Base-by-base conservation (phyloP, 345 rosid genomes). In the Boechera divaricarpa region DNA sequence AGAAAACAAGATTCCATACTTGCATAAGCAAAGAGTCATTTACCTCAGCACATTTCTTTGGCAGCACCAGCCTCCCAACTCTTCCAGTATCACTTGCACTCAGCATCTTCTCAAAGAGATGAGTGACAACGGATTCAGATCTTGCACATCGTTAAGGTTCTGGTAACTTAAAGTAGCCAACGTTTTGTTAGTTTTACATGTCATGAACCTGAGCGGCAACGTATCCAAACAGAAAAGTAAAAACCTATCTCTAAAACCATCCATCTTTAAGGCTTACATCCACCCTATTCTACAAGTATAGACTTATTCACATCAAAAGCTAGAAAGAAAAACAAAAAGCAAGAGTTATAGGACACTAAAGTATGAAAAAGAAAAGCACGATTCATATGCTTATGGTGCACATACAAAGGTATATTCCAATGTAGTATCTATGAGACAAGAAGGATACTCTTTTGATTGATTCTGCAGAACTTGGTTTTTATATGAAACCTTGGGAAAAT, bases 21-120 rank as follows among this genome's bases (percentile, higher is more conserved):
- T 67, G 54, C 66, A 74, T 61, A 67, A 55, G 72, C 45, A 58
- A 79, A 72, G 69, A 62, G 77, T 57, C 53, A 82, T 81, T 55
- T 78, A 95, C 99, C 97, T 95, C 98, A 6, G 99, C 99, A 83
- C 87, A 92, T 84, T 91, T 92, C 76, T 92, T 95, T 35, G 98
- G 99, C 78, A 95, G 86, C 80, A 91, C 91, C 71, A 95, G 72
- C 79, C 98, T 93, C 65, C 98, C 99, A 75, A 87, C 83, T 80
- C 86, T 83, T 53, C 98, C 98, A 35, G 98, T 88, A 89, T 95
- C 99, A 78, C 94, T 95, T 58, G 90, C 96, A 86, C 98, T 95
- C 82, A 95, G 82, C 86, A 86, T 88, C 87, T 95, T 95, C 89
- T 95, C 98, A 56, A 95, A 95, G 78, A 95, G 83, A 74, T 94